Conservation (phyloP, 176 grass and related monocot species). For the Zea luxurians region DNA sequence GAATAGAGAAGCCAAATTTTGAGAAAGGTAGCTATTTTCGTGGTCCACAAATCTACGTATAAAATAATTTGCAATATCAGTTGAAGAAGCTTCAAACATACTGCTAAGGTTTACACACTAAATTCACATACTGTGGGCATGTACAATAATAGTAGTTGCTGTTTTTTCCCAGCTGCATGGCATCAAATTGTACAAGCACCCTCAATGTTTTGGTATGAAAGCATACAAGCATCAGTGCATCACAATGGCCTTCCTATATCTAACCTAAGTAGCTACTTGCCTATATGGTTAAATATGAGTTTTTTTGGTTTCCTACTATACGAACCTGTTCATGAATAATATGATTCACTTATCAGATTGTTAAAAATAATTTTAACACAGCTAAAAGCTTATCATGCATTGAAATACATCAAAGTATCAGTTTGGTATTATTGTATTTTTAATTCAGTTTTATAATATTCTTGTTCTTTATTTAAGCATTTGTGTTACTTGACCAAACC, state of each 20-base stretch:
- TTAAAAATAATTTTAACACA: neutral
- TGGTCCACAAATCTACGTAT: slow-evolving; percentile 3
- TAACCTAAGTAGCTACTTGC: neutral
- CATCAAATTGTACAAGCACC: slow-evolving; percentile 11
- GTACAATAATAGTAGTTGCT: neutral
- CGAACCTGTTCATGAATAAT: neutral
- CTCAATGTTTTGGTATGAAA: neutral
- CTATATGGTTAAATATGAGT: neutral
- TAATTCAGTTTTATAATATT: neutral
- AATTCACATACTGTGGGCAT: neutral
- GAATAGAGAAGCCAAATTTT: slow-evolving; percentile 23
- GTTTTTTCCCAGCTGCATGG: neutral
- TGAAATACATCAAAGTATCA: slow-evolving; percentile 10
- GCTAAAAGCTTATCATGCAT: neutral
- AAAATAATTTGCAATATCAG: slow-evolving; percentile 1
- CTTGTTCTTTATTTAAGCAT: neutral
- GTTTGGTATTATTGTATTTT: slow-evolving; percentile 8
- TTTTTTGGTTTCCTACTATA: slow-evolving; percentile 15
- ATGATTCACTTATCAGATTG: neutral
- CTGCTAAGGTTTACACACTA: slow-evolving; percentile 6
- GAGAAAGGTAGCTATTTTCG: slow-evolving; percentile 37
- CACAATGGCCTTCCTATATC: neutral
- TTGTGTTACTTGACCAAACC: slow-evolving; percentile 3
- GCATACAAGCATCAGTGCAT: neutral
- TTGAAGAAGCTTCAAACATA: neutral